A percentile compares a stretch with the other conserved stretches of the same genome.
Conservation (phyloP, 2,329 filamentous ascomycete genomes). For the Aspergillus calidoustus region DNA sequence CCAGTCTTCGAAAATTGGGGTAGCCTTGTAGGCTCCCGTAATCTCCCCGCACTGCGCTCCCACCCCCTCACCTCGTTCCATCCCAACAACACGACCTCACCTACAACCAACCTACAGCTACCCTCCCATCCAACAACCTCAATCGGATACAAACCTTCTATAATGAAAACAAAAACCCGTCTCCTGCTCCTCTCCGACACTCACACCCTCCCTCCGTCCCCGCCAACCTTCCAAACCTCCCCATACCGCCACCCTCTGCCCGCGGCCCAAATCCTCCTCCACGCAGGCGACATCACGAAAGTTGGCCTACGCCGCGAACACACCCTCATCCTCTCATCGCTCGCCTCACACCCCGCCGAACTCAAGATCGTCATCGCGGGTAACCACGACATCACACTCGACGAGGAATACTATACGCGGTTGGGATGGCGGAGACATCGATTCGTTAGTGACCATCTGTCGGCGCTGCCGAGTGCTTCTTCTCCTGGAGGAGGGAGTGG, state of each 20-base stretch:
- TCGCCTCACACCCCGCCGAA: conserved; percentile 55
- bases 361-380: conserved; percentile 67
- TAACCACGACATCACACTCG: conserved; percentile 65
- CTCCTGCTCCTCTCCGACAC: conserved; percentile 51
- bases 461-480: not conserved
- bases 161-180: conserved; percentile 42
- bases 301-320: conserved; percentile 56
- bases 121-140: not conserved
- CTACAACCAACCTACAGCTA: not conserved
- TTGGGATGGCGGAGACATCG: conserved; percentile 36
- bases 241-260: conserved; percentile 53
- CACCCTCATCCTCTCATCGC: conserved; percentile 50
- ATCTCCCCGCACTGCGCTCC: not conserved
- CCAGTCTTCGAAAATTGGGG: not conserved
- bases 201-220: conserved; percentile 38
- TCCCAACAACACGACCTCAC: not conserved
- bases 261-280: conserved; percentile 58
- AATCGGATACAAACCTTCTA: not conserved
- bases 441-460: conserved; percentile 21
- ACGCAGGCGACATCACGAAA: conserved; percentile 64
- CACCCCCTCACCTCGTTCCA: not conserved
- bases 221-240: conserved; percentile 27
- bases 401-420: conserved; percentile 52
- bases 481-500: not conserved
- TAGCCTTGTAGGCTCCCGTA: not conserved